Evolutionary conservation across 805 yeast genomes (phyloP).

Genomic region (Saturnispora diversa): DNA sequence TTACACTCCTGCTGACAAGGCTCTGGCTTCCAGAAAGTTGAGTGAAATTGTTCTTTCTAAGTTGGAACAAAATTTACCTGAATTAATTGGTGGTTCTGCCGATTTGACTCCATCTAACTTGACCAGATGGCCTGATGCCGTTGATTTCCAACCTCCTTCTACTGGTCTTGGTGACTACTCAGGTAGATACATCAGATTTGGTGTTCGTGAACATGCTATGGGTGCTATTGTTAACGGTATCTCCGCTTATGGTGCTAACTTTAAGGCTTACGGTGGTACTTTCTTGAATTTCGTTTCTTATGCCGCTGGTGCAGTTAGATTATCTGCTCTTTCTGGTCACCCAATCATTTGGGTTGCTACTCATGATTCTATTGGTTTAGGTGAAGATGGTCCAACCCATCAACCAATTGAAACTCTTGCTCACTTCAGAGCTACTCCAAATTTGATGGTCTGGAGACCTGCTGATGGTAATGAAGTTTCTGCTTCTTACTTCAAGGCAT

Average conservation of each 20-base stretch:
- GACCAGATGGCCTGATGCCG: conserved; percentile 77
- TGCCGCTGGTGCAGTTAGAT: conserved; percentile 82
- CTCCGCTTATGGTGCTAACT: conserved; percentile 80
- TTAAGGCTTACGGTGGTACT: conserved; percentile 92
- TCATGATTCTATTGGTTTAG: conserved; percentile 83
- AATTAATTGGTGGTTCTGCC: conserved; percentile 95
- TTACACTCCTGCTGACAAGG: conserved; percentile 68
- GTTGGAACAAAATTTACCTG: conserved; percentile 64
- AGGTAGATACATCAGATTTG: conserved; percentile 94
- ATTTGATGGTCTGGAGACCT: conserved; percentile 83
- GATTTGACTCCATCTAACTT: conserved; percentile 96
- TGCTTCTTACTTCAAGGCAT: conserved; percentile 68
- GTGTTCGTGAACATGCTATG: conserved; percentile 99
- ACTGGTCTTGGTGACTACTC: conserved; percentile 74
- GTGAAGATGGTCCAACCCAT: conserved; percentile 93
- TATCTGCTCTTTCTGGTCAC: conserved; percentile 74
- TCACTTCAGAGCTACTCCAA: conserved; percentile 79
- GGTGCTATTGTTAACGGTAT: conserved; percentile 98
- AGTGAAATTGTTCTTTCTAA: conserved; percentile 70
- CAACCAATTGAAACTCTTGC: conserved; percentile 88
- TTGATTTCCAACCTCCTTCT: conserved; percentile 86
- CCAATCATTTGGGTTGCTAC: conserved; percentile 85
- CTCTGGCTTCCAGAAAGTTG: conserved; percentile 91
- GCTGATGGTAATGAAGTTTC: conserved; percentile 87
- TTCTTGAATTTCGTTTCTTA: conserved; percentile 87